phyloP scores from a whole-genome alignment of 257 asterid species.

The Solanum ossicruentum region DNA sequence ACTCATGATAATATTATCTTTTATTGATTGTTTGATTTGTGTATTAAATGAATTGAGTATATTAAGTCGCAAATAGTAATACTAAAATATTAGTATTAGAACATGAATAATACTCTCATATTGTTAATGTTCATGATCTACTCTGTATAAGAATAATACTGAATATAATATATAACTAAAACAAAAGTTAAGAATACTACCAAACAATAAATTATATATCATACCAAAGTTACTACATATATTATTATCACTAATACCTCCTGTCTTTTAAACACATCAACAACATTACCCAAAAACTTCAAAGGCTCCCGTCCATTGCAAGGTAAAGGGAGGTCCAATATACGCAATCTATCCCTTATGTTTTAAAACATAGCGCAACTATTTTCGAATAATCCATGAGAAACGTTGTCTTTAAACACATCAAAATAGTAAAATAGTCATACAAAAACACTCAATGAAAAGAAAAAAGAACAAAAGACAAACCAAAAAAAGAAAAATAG shows the following conservation, averaged over 20 bases:
- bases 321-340: no score
- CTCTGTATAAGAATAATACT: no score
- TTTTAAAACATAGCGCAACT: no score
- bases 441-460: neutral
- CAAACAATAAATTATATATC: neutral
- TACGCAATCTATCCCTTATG: no score
- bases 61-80: neutral
- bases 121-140: no score
- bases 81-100: neutral
- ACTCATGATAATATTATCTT: neutral
- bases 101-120: neutral
- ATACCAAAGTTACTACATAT: neutral
- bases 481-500: neutral
- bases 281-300: no score
- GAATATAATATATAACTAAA: no score
- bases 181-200: neutral
- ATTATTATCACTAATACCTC: neutral
- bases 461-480: neutral
- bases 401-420: neutral
- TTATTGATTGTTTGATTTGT: neutral
- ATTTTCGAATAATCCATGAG: no score
- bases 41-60: neutral
- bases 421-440: neutral
- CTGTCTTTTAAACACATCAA: neutral
- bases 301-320: no score